Evolutionary conservation across 1,284 basidiomycete species (phyloP).

Genomic region (Marasmius sp.): DNA sequence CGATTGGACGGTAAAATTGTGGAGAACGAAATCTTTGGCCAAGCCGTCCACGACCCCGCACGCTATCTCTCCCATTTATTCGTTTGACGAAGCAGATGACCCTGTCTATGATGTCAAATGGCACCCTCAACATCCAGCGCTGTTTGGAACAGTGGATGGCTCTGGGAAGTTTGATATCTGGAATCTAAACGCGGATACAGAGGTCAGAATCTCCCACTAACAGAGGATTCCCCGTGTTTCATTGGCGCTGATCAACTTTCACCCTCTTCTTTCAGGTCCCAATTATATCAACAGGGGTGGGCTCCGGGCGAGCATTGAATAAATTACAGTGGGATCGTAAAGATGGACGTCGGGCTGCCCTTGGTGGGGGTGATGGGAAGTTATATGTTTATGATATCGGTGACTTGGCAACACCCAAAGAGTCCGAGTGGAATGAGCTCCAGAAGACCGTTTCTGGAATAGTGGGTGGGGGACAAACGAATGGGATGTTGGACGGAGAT

Average conservation of each 20-base stretch:
- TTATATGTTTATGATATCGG: slow-evolving; percentile 94
- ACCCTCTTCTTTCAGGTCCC: slow-evolving; percentile 59
- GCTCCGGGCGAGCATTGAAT: slow-evolving; percentile 83
- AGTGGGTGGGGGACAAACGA: slow-evolving; percentile 53
- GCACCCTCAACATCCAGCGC: slow-evolving; percentile 92
- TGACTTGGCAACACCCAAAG: slow-evolving; percentile 82
- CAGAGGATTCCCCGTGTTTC: not conserved
- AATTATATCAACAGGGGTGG: slow-evolving; percentile 71
- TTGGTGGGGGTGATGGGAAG: slow-evolving; percentile 90
- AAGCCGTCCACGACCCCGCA: slow-evolving; percentile 62
- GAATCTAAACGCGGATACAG: slow-evolving; percentile 93
- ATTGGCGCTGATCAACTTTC: slow-evolving; percentile 9
- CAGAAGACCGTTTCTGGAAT: slow-evolving; percentile 78
- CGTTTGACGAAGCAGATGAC: slow-evolving; percentile 95
- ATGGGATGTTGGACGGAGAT: slow-evolving; percentile 50
- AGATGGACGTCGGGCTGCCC: slow-evolving; percentile 79
- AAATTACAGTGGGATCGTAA: slow-evolving; percentile 93
- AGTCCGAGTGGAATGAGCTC: slow-evolving; percentile 88
- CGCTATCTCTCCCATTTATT: slow-evolving; percentile 73
- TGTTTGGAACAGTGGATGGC: slow-evolving; percentile 94
- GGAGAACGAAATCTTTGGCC: slow-evolving; percentile 75
- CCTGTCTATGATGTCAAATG: slow-evolving; percentile 99
- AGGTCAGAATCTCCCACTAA: slow-evolving; percentile 55
- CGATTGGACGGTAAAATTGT: slow-evolving; percentile 96
- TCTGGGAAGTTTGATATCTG: slow-evolving; percentile 94